Evolutionary conservation across 1,284 basidiomycete species (phyloP), one percentile per base, ranked within the genome.

Genomic region (Microbotryum silenes-acaulis): DNA sequence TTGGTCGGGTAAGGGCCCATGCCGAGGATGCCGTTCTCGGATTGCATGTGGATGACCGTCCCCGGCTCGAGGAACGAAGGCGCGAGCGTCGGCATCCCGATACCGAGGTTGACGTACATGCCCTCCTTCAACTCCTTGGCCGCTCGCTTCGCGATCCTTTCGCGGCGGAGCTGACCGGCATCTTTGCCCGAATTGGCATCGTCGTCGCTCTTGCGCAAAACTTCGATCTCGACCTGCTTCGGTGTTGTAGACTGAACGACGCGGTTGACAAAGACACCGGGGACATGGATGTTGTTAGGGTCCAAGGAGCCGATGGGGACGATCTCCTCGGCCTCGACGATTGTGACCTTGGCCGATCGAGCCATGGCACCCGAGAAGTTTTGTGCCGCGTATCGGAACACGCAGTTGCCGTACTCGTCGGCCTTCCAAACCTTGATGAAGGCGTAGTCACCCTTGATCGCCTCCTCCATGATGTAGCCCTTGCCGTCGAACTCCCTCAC

Each of bases 371-470:
- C 81, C 67, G 81, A 87, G 77, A 94, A 97, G 74, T 96, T 93
- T 73, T 92, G 85, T 49, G 91, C 86, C 8, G 90, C 83, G 75
- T 91, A 93, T 69, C 75, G 65, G 74, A 78, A 78, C 4, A 76
- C 64, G 57, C 75, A 75, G 67, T 78, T 78, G 23, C 77, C 77
- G 52, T 74, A 73, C 74, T 91, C 89, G 74, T 97, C 94, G 16
- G 86, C 93, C 77, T 96, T 97, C 91, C 91, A 96, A 8, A 91
- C 94, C 62, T 87, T 82, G 52, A 98, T 79, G 74, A 97, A 87
- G 27, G 92, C 93, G 48, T 70, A 70, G 61, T 74, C 72, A 14
- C 88, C 91, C 48, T 84, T 79, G 71, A 97, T 85, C 9, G 89
- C 85, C 27, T 88, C 84, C 77, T 98, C 93, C 71, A 97, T 80